Percentiles rank a stretch among this genome's conserved stretches.
phyloP scores from a whole-genome alignment of 192 early-diverging fungal species.

The Dissophora ornata region DNA sequence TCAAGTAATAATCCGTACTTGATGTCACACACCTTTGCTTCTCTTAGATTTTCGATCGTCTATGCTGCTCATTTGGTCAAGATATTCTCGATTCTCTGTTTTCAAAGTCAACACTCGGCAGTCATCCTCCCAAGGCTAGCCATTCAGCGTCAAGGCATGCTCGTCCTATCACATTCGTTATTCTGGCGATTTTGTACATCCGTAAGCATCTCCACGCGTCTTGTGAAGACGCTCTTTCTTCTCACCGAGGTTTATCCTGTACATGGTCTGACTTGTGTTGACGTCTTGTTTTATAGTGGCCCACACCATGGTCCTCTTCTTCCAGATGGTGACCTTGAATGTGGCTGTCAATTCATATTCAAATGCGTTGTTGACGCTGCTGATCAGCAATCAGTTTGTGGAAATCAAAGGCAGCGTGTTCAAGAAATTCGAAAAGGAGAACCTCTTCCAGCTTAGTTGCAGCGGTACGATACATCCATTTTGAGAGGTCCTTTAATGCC shows the following conservation, averaged over 20 bases:
- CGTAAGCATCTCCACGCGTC: conserved; percentile 48
- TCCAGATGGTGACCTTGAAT: conserved; percentile 95
- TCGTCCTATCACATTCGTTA: conserved; percentile 69
- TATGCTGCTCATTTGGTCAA: conserved; percentile 92
- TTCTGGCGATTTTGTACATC: conserved; percentile 86
- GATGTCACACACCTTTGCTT: background rate
- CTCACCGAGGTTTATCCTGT: background rate
- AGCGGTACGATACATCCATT: conserved; percentile 65
- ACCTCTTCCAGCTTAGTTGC: conserved; percentile 95
- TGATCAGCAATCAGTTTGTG: conserved; percentile 97
- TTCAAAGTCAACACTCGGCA: conserved; percentile 75
- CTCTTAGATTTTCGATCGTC: conserved; percentile 87
- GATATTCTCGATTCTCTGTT: conserved; percentile 96
- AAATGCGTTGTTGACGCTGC: conserved; percentile 91
- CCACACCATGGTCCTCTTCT: conserved; percentile 93
- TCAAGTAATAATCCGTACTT: background rate
- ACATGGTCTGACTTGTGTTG: no score
- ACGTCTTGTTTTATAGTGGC: conserved; percentile 58
- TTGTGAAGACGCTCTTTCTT: background rate
- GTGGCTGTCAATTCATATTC: conserved; percentile 97
- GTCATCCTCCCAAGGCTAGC: conserved; percentile 33
- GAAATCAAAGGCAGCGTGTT: conserved; percentile 98
- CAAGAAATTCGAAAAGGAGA: conserved; percentile 96
- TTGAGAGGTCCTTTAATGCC: no score
- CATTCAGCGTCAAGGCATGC: conserved; percentile 56